A percentile compares a stretch with the other conserved stretches of the same genome.
Conservation (phyloP, 2,329 filamentous ascomycete species). For the Dothideomycetes sp. region DNA sequence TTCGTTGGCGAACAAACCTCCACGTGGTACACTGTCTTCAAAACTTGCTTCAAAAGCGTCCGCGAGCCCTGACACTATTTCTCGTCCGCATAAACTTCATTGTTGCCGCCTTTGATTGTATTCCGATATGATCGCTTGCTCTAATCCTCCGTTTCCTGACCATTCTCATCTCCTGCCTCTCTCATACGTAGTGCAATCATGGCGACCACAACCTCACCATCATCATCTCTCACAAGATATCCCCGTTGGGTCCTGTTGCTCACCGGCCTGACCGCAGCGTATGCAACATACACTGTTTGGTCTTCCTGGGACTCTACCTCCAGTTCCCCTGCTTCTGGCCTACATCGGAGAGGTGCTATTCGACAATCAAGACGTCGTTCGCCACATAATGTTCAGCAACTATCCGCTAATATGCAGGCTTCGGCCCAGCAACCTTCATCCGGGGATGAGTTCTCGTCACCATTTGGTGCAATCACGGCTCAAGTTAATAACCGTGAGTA, state of each 20-base stretch:
- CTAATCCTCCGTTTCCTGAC: background rate
- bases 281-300: conserved; percentile 50
- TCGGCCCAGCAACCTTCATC: background rate
- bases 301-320: conserved; percentile 21
- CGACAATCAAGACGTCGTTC: conserved; percentile 30
- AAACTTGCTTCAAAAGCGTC: too few relatives aligned
- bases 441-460: background rate
- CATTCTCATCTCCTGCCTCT: background rate
- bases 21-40: too few relatives aligned
- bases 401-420: background rate
- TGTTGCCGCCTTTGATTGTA: too few relatives aligned
- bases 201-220: conserved; percentile 3
- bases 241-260: conserved; percentile 44
- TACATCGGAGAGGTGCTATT: conserved; percentile 59
- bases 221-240: conserved; percentile 18
- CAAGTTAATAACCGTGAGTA: background rate
- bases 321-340: conserved; percentile 19
- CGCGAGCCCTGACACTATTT: too few relatives aligned
- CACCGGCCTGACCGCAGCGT: conserved; percentile 46
- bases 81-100: too few relatives aligned
- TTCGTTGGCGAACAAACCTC: too few relatives aligned
- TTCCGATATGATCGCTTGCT: background rate
- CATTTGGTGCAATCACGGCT: background rate
- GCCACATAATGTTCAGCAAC: background rate
- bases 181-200: background rate